Conservation (phyloP, 495 filamentous ascomycete genomes). For the Aspergillus indologenus region DNA sequence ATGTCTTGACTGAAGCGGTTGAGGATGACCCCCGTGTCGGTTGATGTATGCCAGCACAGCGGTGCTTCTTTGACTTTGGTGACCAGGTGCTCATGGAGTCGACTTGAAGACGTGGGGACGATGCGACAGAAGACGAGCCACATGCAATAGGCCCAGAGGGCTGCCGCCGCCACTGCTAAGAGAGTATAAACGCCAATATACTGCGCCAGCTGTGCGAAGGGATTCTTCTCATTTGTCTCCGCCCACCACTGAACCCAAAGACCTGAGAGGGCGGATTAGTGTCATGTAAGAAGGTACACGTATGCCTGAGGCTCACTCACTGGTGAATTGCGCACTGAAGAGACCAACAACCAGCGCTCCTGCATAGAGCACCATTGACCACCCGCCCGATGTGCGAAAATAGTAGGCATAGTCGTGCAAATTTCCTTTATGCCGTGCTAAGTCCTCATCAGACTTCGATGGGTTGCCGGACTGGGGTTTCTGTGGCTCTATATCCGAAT, state of each 20-base stretch:
- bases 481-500: no score
- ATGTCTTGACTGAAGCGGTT: constrained; percentile 3
- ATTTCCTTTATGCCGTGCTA: not conserved
- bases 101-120: not conserved
- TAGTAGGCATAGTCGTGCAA: not conserved
- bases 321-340: not conserved
- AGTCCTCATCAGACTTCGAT: not conserved
- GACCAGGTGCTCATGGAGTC: not conserved
- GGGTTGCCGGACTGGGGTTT: not conserved
- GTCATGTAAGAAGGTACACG: not conserved
- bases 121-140: constrained; percentile 3
- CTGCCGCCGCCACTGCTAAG: not conserved
- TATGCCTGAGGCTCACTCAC: not conserved
- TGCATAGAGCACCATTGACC: not conserved
- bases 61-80: not conserved
- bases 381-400: not conserved
- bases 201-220: not conserved
- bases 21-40: not conserved
- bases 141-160: not conserved
- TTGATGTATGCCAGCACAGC: not conserved
- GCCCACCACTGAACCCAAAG: constrained; percentile 3
- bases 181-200: not conserved
- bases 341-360: not conserved
- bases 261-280: not conserved
- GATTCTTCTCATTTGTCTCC: not conserved